Percentiles rank a stretch among this genome's conserved stretches.
Conservation (phyloP, 345 rosid species). For the Populus simonii region DNA sequence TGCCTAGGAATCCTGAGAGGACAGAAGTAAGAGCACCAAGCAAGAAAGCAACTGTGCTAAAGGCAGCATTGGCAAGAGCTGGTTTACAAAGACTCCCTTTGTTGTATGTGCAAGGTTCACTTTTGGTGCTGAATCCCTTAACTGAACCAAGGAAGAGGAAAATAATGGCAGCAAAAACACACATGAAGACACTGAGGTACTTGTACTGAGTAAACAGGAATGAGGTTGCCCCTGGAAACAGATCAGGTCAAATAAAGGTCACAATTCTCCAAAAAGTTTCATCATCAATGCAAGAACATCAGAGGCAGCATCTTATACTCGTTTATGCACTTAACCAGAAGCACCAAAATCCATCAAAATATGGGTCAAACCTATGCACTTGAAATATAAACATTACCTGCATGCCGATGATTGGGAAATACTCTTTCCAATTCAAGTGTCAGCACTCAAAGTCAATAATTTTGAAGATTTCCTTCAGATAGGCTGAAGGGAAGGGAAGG, state of each 20-base stretch:
- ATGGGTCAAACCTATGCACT: neutral
- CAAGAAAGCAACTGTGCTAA: slow-evolving; percentile 67
- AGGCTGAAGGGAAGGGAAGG: too few species aligned
- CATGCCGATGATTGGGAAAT: neutral
- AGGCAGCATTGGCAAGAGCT: slow-evolving; percentile 56
- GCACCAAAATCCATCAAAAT: neutral
- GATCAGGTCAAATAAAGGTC: neutral
- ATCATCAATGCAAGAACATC: neutral
- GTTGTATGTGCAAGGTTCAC: slow-evolving; percentile 59
- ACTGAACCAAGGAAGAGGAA: slow-evolving; percentile 73
- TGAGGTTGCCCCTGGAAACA: slow-evolving; percentile 58
- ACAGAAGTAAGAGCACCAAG: slow-evolving; percentile 66
- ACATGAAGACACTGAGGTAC: slow-evolving; percentile 55
- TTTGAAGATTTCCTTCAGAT: neutral
- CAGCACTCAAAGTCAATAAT: neutral
- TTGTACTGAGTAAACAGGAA: slow-evolving; percentile 58
- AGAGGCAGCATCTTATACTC: too few species aligned
- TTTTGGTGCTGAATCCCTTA: slow-evolving; percentile 60
- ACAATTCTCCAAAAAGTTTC: neutral
- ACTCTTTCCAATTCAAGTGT: neutral
- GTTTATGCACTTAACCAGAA: neutral
- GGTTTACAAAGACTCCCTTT: slow-evolving; percentile 53
- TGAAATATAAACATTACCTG: neutral
- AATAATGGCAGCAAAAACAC: slow-evolving; percentile 37
- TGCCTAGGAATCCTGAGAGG: slow-evolving; percentile 66